Evolutionary conservation across 495 filamentous ascomycete genomes (phyloP).

Genomic region (Lentithecium fluviatile): DNA sequence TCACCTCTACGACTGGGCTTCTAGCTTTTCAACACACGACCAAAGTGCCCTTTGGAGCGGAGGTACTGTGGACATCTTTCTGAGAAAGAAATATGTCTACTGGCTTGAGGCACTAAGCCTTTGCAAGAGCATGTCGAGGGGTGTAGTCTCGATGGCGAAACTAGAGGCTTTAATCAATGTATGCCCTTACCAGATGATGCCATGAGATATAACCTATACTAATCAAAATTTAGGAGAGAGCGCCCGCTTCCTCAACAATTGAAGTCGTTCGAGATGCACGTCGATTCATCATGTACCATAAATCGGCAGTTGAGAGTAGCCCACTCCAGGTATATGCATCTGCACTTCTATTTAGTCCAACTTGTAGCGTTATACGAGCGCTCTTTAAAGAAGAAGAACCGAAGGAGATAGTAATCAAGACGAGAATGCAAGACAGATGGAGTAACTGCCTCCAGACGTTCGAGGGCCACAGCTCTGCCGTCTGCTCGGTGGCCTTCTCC

Average conservation of each 20-base stretch:
- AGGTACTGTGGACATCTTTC: conserved; percentile 39
- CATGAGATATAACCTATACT: too few species aligned
- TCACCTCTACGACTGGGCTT: too few species aligned
- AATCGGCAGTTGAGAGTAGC: conserved; percentile 34
- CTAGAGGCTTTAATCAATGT: conserved; percentile 3
- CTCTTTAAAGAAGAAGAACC: conserved; percentile 26
- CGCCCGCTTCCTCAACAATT: not conserved
- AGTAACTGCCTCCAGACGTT: conserved; percentile 11
- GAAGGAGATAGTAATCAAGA: conserved; percentile 14
- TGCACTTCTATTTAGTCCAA: conserved; percentile 43
- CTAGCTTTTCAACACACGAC: not conserved
- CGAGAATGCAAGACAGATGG: conserved; percentile 19
- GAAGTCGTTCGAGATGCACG: conserved; percentile 35
- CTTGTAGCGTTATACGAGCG: conserved; percentile 16
- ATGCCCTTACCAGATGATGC: not conserved
- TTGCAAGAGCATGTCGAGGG: conserved; percentile 35
- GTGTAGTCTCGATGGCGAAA: conserved; percentile 28
- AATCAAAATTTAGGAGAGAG: too few species aligned
- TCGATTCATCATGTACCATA: conserved; percentile 41
- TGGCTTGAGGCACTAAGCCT: conserved; percentile 49
- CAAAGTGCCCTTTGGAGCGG: conserved; percentile 2
- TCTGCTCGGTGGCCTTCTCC: conserved; percentile 17
- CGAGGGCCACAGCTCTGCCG: conserved; percentile 6
- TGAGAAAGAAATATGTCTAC: conserved; percentile 47
- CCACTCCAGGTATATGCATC: conserved; percentile 44